Base-by-base conservation (phyloP, 352 stramenopile genomes). In the Phytophthora macrochlamydospora region DNA sequence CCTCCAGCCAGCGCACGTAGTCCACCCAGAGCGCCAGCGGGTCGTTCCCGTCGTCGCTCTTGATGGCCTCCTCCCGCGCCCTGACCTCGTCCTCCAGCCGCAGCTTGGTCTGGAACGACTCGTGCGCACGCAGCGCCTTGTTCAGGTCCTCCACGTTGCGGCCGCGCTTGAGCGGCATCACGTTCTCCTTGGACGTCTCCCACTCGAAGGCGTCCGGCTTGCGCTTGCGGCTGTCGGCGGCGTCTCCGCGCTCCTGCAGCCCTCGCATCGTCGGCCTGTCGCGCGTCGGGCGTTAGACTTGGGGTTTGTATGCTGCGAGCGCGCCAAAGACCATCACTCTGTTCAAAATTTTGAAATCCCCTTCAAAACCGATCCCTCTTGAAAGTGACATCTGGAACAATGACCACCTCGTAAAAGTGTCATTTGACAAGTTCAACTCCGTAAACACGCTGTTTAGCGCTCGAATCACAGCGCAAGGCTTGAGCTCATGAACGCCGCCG, bases 181-280 rank as follows among this genome's bases (percentile, higher is more conserved):
- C 85, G 63, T 96, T 96, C 67, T 96, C 88, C 62, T 96, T 96
- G 35, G 85, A 87, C 64, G 73, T 80, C 68, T 96, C 88, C 88
- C 88, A 96, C 73, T 87, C 81, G 62, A 93, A 95, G 44, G 78
- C 76, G 52, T 79, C 68, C 9, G 51, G 44, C 50, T 73, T 75
- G 57, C 75, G 75, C 72, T 83, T 83, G 18, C 59, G 65, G 30
- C 48, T 59, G 29, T 44, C 58, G 33, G 30, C 7, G 4, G 18
- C 40, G 18, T 64, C 49, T 2, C 5, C 51, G 29, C 43, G 8
- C 43, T 42, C 51, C 42, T 28, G 56, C 49, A n/a, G 30, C 37
- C 40, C 46, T 56, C 45, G 76, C 71, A 44, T 68, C 72, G 62
- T 62, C 61, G 24, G n/a, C 51, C 18, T 50, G n/a, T 49, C 64